Conservation (phyloP, 371 early-diverging fungal species). For the Apophysomyces elegans region DNA sequence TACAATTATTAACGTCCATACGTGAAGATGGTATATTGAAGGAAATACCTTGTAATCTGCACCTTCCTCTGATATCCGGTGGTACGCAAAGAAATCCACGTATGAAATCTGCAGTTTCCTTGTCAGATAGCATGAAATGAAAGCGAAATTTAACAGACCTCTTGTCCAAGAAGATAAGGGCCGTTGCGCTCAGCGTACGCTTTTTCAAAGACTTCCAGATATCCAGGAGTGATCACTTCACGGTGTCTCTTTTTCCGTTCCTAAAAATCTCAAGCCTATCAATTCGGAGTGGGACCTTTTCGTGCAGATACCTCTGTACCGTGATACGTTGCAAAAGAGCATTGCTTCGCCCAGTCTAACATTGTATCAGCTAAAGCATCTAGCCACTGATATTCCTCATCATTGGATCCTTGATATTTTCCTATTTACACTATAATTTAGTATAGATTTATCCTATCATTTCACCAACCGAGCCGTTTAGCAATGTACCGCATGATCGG, state of each 20-base stretch:
- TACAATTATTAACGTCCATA: neutral
- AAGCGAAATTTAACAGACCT: slow-evolving; percentile 2
- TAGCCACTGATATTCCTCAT: slow-evolving; percentile 28
- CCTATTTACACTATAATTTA: slow-evolving; percentile 13
- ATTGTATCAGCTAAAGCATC: slow-evolving; percentile 18
- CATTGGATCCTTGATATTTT: slow-evolving; percentile 26
- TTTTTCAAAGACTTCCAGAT: slow-evolving; percentile 13
- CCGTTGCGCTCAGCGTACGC: slow-evolving; percentile 18
- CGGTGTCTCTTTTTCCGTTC: slow-evolving; percentile 11
- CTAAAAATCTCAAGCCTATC: neutral
- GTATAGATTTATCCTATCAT: neutral
- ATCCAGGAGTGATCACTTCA: neutral
- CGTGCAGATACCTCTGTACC: neutral
- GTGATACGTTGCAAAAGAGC: neutral
- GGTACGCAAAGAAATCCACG: slow-evolving; percentile 32
- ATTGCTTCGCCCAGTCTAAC: slow-evolving; percentile 7
- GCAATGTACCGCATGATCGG: slow-evolving; percentile 30
- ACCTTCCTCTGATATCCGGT: slow-evolving; percentile 23
- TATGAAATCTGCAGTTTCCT: slow-evolving; percentile 21
- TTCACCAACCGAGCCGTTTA: slow-evolving; percentile 25
- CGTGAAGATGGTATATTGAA: neutral
- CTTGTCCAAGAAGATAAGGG: slow-evolving; percentile 31
- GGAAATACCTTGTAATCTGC: neutral
- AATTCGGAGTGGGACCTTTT: neutral
- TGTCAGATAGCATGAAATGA: too few species aligned